Evolutionary conservation across 2,329 filamentous ascomycete species (phyloP).

Genomic region (Aspergillus glaucus): DNA sequence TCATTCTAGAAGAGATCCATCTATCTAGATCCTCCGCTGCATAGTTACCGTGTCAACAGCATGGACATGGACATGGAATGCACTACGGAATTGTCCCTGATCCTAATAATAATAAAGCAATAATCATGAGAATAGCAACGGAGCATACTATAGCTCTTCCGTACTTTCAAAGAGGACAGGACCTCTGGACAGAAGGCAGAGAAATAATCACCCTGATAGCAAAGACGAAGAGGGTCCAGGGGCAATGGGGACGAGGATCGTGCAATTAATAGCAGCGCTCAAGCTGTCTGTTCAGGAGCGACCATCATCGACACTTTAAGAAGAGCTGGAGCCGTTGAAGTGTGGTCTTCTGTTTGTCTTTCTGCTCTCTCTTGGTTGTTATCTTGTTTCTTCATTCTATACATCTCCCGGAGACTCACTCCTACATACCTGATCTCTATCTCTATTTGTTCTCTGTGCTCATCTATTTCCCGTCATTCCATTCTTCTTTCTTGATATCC

Average conservation of each 20-base stretch:
- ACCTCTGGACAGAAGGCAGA: no score
- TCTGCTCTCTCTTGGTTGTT: not conserved
- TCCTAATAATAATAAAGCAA: not conserved
- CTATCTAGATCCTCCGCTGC: no score
- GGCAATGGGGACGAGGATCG: not conserved
- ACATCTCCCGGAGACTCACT: not conserved
- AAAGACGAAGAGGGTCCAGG: not conserved
- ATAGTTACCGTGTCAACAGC: no score
- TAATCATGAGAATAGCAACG: not conserved
- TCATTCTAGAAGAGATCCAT: no score
- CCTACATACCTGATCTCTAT: not conserved
- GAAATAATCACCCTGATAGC: not conserved
- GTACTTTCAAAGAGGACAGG: no score
- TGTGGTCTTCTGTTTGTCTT: not conserved
- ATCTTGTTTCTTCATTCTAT: not conserved
- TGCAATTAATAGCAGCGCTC: not conserved
- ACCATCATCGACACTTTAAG: not conserved
- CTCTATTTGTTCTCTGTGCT: not conserved
- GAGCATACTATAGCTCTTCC: no score
- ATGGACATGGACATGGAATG: not conserved
- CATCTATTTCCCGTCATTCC: not conserved
- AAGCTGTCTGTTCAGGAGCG: not conserved
- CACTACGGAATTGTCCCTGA: not conserved
- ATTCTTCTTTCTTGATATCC: not conserved
- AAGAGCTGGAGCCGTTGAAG: not conserved